These are phyloP conservation scores for Pichia nakasei DNA, from an alignment of 805 yeast genomes.

Conservation along the genomic window DNA sequence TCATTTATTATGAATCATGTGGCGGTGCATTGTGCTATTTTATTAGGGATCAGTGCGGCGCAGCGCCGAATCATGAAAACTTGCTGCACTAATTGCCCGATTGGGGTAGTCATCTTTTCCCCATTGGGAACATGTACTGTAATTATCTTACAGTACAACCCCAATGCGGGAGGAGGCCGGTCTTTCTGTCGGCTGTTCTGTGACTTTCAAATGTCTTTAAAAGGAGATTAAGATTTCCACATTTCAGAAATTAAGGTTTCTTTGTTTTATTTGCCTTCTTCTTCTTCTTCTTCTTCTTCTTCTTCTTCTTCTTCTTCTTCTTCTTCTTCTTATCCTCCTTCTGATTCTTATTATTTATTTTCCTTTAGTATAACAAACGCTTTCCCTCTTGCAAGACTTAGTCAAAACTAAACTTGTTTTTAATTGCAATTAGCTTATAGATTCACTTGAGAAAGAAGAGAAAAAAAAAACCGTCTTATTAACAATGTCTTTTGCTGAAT, in stretches of 20 bases:
- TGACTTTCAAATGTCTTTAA: neutral
- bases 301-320: neutral
- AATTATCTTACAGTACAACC: too few species aligned
- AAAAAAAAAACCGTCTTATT: neutral
- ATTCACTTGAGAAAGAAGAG: too few species aligned
- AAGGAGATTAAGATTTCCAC: neutral
- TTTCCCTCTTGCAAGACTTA: neutral
- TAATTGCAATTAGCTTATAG: neutral
- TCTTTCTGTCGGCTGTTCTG: too few species aligned
- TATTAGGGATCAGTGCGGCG: too few species aligned
- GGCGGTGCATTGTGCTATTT: neutral
- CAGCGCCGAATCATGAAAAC: too few species aligned
- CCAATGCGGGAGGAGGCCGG: too few species aligned
- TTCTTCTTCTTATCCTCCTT: neutral
- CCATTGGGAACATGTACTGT: too few species aligned
- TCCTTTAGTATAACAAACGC: neutral
- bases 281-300: neutral
- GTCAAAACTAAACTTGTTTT: neutral
- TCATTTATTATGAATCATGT: too few species aligned
- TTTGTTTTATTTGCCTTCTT: neutral
- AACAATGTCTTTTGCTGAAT: neutral
- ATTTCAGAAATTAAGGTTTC: neutral
- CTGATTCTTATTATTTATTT: neutral
- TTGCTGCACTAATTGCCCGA: too few species aligned
- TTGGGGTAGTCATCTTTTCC: too few species aligned